These are phyloP conservation scores for Trichosporon sp. DNA, from an alignment of 1,284 basidiomycete genomes.

Conservation along the genomic window DNA sequence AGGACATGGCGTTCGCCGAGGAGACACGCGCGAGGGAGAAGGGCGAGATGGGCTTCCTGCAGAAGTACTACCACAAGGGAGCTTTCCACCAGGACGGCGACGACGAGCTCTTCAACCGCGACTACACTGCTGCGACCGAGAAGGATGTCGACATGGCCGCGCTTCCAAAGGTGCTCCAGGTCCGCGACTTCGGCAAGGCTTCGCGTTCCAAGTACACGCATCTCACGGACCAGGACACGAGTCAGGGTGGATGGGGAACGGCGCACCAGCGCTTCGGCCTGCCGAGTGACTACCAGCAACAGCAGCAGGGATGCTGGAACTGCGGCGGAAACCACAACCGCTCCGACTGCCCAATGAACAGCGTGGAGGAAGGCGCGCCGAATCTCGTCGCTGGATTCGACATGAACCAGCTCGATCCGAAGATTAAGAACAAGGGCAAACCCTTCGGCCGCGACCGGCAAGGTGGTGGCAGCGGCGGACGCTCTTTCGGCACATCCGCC, in stretches of 20 bases:
- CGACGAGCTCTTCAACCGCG: conserved; percentile 82
- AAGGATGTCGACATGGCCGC: conserved; percentile 80
- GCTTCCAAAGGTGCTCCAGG: conserved; percentile 95
- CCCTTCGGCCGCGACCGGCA: conserved; percentile 15
- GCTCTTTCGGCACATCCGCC: conserved; percentile 21
- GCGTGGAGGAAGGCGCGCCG: conserved; percentile 35
- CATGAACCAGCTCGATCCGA: conserved; percentile 24
- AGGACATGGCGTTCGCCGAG: conserved; percentile 84
- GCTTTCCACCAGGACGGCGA: conserved; percentile 96
- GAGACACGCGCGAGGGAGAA: conserved; percentile 66
- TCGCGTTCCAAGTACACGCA: conserved; percentile 76
- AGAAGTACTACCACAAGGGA: conserved; percentile 99
- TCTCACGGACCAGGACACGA: conserved; percentile 91
- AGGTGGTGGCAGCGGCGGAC: conserved; percentile 4
- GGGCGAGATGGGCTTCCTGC: conserved; percentile 83
- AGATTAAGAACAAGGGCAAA: conserved; percentile 10
- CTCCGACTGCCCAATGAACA: conserved; percentile 59
- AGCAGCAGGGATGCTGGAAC: conserved; percentile 76
- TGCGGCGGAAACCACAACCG: conserved; percentile 90
- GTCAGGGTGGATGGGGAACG: conserved; percentile 73
- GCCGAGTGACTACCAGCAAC: conserved; percentile 49
- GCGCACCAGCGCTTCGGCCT: conserved; percentile 63
- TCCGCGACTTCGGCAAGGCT: conserved; percentile 81
- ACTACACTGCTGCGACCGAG: conserved; percentile 86
- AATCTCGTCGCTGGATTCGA: conserved; percentile 38